A percentile compares a stretch with the other conserved stretches of the same genome.
These are phyloP conservation scores for Pythium aphanidermatum DNA, from an alignment of 352 stramenopile genomes.

Conservation along the genomic window DNA sequence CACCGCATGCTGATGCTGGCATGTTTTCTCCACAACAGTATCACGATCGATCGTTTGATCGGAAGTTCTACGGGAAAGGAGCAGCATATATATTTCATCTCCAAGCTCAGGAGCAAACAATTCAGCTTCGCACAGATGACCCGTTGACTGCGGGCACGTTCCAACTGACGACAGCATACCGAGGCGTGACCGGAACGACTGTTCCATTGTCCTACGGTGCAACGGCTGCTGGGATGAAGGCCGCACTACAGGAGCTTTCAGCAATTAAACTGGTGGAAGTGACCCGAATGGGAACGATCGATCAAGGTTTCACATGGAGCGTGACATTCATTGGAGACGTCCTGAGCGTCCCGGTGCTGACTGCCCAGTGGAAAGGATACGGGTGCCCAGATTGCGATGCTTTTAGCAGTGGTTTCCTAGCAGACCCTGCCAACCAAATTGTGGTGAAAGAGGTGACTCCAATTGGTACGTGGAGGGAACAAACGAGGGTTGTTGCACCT, in stretches of 20 bases:
- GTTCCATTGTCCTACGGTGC: constrained; percentile 54
- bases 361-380: constrained; percentile 48
- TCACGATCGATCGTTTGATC: constrained; percentile 50
- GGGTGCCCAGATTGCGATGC: constrained; percentile 61
- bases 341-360: constrained; percentile 49
- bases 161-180: constrained; percentile 54
- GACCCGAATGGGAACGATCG: constrained; percentile 50
- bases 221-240: constrained; percentile 61
- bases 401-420: constrained; percentile 65
- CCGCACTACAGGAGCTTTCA: constrained; percentile 71
- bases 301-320: constrained; percentile 76
- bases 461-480: constrained; percentile 59
- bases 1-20: constrained; percentile 81
- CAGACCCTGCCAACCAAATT: constrained; percentile 51
- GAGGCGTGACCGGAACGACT: constrained; percentile 54
- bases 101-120: constrained; percentile 63
- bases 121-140: constrained; percentile 50
- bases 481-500: constrained; percentile 45
- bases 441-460: constrained; percentile 37
- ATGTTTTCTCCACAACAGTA: constrained; percentile 46
- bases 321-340: constrained; percentile 82
- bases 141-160: constrained; percentile 70
- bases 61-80: constrained; percentile 56
- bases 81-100: constrained; percentile 74
- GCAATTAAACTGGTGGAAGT: constrained; percentile 84